phyloP scores from a whole-genome alignment of 2,329 filamentous ascomycete species.

The Trichophyton simii region DNA sequence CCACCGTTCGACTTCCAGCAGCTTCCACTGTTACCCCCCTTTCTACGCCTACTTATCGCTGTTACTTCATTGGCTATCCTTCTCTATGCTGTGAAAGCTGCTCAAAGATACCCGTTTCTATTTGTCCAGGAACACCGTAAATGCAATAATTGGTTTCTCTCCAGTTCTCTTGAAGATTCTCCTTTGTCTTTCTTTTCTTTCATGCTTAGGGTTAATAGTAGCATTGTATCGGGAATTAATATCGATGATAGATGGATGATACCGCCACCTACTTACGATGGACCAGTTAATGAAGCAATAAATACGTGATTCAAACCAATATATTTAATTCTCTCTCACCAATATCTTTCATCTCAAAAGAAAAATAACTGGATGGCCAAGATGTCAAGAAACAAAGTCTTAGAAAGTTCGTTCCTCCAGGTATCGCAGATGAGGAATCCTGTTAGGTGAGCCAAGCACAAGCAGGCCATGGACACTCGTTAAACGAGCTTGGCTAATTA shows the following conservation, averaged over 20 bases:
- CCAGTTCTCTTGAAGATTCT: neutral
- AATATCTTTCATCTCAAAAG: neutral
- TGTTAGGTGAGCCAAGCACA: neutral
- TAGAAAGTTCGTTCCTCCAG: neutral
- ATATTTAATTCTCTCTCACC: too few species aligned
- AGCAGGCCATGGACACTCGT: neutral
- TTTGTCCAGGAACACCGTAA: neutral
- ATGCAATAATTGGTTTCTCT: neutral
- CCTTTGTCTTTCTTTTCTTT: neutral
- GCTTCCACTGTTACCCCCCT: neutral
- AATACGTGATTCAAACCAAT: neutral
- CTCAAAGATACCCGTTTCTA: neutral
- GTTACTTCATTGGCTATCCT: neutral
- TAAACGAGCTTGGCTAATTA: neutral
- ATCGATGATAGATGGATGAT: neutral
- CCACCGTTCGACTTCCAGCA: neutral
- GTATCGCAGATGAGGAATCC: neutral
- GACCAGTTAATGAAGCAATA: neutral
- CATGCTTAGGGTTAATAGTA: neutral
- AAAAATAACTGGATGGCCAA: neutral
- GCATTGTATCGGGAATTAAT: neutral
- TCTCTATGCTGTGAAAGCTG: neutral
- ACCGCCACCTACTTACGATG: neutral
- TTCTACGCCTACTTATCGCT: neutral
- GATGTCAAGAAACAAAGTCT: neutral